Conservation (phyloP, 805 yeast species). For the Priceomyces carsonii region DNA sequence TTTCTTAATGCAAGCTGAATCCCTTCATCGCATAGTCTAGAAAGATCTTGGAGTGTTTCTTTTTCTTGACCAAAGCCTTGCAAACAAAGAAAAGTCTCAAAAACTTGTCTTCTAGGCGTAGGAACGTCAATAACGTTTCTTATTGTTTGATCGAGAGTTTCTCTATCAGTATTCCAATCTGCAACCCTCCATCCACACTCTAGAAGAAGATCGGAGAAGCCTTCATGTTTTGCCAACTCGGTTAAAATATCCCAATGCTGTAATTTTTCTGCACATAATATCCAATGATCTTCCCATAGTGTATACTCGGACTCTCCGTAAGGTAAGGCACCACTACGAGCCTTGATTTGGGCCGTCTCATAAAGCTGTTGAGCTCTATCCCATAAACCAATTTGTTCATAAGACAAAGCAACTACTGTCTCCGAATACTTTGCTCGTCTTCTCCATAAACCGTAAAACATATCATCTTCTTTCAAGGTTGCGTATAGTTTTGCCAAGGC, state of each 20-base stretch:
- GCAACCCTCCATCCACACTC: constrained; percentile 99
- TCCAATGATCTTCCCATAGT: constrained; percentile 99
- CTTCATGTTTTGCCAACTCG: constrained; percentile 96
- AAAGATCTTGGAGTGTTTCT: constrained; percentile 80
- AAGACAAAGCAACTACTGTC: constrained; percentile 89
- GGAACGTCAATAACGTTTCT: constrained; percentile 98
- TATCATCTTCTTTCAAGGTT: constrained; percentile 87
- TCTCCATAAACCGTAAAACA: constrained; percentile 98
- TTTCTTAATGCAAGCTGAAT: constrained; percentile 87
- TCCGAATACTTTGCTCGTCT: constrained; percentile 92
- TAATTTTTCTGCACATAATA: constrained; percentile 90
- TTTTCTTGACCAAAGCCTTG: constrained; percentile 93
- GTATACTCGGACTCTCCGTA: constrained; percentile 94
- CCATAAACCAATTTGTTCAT: constrained; percentile 95
- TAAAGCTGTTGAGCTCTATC: constrained; percentile 90
- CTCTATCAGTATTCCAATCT: constrained; percentile 95
- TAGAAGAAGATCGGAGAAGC: constrained; percentile 89
- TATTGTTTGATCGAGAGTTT: constrained; percentile 90
- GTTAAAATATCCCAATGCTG: constrained; percentile 98
- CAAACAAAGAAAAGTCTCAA: constrained; percentile 88
- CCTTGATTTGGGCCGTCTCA: constrained; percentile 95
- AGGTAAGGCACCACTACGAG: constrained; percentile 92
- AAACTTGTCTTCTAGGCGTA: constrained; percentile 93
- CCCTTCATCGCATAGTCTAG: constrained; percentile 91
- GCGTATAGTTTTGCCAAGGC: constrained; percentile 89